Conservation (phyloP, 306 rosid genomes). For the Vigna hirtella region DNA sequence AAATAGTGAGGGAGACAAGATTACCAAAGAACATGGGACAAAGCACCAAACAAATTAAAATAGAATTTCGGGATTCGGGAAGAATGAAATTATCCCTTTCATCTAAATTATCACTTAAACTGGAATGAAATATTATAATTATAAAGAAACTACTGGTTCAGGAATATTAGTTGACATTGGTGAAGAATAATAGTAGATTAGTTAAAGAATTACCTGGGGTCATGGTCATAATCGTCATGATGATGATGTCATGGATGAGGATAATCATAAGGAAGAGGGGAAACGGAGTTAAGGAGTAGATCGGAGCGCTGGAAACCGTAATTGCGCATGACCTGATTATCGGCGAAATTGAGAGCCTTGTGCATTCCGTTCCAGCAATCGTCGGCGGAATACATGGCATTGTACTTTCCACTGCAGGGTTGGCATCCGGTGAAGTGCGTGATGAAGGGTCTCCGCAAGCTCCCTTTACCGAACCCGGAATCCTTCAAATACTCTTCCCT, state of each 20-base stretch:
- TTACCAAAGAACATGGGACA: slow-evolving; percentile 34
- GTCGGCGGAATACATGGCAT: slow-evolving; percentile 58
- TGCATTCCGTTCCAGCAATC: slow-evolving; percentile 84
- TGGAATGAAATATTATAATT: not conserved
- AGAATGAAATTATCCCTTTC: slow-evolving; percentile 37
- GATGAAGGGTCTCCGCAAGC: slow-evolving; percentile 78
- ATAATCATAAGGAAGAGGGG: slow-evolving; percentile 66
- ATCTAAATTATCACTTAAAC: not conserved
- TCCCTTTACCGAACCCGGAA: slow-evolving; percentile 56
- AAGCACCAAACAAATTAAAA: slow-evolving; percentile 35
- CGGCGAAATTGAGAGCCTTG: slow-evolving; percentile 75
- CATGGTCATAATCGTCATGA: not conserved
- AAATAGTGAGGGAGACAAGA: slow-evolving; percentile 8
- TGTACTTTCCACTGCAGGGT: slow-evolving; percentile 87
- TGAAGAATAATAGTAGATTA: slow-evolving; percentile 3
- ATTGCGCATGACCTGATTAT: slow-evolving; percentile 79
- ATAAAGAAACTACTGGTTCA: not conserved
- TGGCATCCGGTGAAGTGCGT: slow-evolving; percentile 95
- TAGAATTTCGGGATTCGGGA: slow-evolving; percentile 38
- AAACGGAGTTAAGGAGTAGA: slow-evolving; percentile 48
- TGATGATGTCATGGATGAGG: slow-evolving; percentile 32
- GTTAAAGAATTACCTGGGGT: slow-evolving; percentile 28
- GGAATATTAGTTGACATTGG: slow-evolving; percentile 42
- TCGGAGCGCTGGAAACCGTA: slow-evolving; percentile 62
- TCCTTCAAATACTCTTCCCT: slow-evolving; percentile 61